phyloP scores from a whole-genome alignment of 495 filamentous ascomycete species.

The Penicillium lagena region DNA sequence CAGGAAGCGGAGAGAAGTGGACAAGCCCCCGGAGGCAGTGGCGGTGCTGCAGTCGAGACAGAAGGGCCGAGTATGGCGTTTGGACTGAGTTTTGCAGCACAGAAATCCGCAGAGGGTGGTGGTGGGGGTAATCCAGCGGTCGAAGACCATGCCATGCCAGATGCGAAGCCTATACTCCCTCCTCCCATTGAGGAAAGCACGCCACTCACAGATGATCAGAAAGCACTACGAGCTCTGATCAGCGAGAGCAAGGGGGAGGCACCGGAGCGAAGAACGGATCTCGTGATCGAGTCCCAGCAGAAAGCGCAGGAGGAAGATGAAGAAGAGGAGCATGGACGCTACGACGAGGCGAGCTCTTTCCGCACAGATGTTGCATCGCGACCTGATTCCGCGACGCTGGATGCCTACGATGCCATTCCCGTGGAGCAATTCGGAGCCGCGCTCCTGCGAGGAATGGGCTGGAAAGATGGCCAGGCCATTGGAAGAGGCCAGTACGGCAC shows the following conservation, averaged over 20 bases:
- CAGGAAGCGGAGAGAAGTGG: constrained; percentile 31
- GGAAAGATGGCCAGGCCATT: constrained; percentile 77
- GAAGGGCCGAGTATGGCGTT: constrained; percentile 35
- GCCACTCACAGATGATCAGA: constrained; percentile 60
- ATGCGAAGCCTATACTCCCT: constrained; percentile 12
- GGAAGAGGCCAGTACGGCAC: constrained; percentile 48
- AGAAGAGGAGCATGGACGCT: constrained; percentile 21
- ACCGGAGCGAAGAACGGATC: constrained; percentile 40
- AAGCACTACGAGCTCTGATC: constrained; percentile 74
- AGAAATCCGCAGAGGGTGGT: constrained; percentile 13
- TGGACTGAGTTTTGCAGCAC: constrained; percentile 37
- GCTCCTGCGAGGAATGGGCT: constrained; percentile 84
- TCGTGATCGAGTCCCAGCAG: constrained; percentile 47
- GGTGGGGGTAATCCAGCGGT: constrained; percentile 9
- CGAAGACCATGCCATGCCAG: constrained; percentile 23
- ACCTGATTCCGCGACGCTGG: constrained; percentile 67
- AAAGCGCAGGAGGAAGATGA: constrained; percentile 6
- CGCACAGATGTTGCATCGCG: constrained; percentile 59
- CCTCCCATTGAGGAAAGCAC: constrained; percentile 11
- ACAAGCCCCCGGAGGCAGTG: constrained; percentile 17
- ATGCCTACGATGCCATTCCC: constrained; percentile 81
- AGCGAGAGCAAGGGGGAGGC: constrained; percentile 45
- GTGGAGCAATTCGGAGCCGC: constrained; percentile 93
- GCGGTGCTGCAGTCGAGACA: constrained; percentile 21
- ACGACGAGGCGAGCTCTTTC: constrained; percentile 64